A percentile compares a stretch with the other conserved stretches of the same genome.
These are phyloP conservation scores for Aureobasidium sp. DNA, from an alignment of 2,329 filamentous ascomycete species.

Conservation along the genomic window DNA sequence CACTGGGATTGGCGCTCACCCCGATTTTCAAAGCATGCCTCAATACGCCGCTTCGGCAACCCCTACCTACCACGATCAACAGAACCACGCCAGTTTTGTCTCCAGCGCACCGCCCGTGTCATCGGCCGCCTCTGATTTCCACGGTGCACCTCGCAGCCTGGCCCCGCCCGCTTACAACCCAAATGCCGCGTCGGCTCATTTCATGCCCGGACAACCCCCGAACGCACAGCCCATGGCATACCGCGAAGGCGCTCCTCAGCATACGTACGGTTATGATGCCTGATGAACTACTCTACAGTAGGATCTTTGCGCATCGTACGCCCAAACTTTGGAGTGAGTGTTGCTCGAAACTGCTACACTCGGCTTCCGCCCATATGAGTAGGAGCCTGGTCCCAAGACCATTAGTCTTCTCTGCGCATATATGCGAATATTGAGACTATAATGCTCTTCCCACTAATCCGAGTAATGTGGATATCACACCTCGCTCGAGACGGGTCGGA, in stretches of 20 bases:
- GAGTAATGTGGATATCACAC: neutral
- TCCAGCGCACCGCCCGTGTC: neutral
- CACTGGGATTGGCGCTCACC: neutral
- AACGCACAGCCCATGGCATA: neutral
- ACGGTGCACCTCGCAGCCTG: slow-evolving; percentile 1
- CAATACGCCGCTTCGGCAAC: neutral
- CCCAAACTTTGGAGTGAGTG: neutral
- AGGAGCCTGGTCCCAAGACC: neutral
- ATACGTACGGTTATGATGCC: slow-evolving; percentile 9
- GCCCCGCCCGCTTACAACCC: slow-evolving; percentile 13
- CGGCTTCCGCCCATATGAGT: neutral
- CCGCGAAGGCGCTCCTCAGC: slow-evolving; percentile 2
- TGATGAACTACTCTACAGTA: neutral
- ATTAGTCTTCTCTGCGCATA: neutral
- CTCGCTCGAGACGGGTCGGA: neutral
- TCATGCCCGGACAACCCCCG: neutral
- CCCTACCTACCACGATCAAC: slow-evolving; percentile 5
- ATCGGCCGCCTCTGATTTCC: neutral
- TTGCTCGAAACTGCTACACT: neutral
- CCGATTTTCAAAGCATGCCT: slow-evolving; percentile 12
- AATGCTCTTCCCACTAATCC: neutral
- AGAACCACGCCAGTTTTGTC: neutral
- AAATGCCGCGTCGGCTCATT: neutral
- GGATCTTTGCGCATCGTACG: neutral
- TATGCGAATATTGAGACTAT: neutral